phyloP scores from a whole-genome alignment of 2,329 filamentous ascomycete species.

The Cladophialophora chaetospira region DNA sequence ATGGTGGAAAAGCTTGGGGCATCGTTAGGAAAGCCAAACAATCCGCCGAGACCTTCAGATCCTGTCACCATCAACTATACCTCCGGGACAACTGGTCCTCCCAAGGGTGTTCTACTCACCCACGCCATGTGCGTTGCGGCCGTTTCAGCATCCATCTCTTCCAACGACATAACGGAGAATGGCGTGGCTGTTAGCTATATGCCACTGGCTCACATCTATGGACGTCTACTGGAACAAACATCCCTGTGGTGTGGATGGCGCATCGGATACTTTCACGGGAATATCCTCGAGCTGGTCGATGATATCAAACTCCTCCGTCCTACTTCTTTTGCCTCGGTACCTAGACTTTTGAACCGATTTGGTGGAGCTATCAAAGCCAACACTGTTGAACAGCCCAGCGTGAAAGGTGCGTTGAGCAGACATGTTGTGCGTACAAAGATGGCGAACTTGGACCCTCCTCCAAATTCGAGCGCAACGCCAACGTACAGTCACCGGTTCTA shows the following conservation, averaged over 20 bases:
- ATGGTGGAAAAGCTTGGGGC: slow-evolving; percentile 82
- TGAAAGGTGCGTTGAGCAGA: slow-evolving; percentile 79
- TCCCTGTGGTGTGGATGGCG: slow-evolving; percentile 70
- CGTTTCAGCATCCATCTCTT: slow-evolving; percentile 61
- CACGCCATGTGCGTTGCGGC: slow-evolving; percentile 75
- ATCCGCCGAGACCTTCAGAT: slow-evolving; percentile 72
- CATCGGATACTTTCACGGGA: slow-evolving; percentile 93
- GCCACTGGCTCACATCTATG: slow-evolving; percentile 91
- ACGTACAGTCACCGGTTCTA: slow-evolving; percentile 58
- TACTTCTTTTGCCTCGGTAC: slow-evolving; percentile 82
- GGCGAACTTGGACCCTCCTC: slow-evolving; percentile 52
- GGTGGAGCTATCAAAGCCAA: slow-evolving; percentile 76
- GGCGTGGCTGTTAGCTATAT: slow-evolving; percentile 83
- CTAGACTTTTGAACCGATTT: slow-evolving; percentile 88
- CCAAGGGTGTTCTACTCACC: slow-evolving; percentile 69
- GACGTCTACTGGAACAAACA: slow-evolving; percentile 77
- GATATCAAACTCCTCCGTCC: slow-evolving; percentile 87
- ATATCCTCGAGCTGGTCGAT: slow-evolving; percentile 77
- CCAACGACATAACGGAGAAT: slow-evolving; percentile 56
- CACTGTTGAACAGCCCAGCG: slow-evolving; percentile 75
- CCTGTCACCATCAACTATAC: slow-evolving; percentile 74
- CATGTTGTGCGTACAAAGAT: slow-evolving; percentile 79
- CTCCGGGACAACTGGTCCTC: slow-evolving; percentile 65
- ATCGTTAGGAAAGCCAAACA: slow-evolving; percentile 68
- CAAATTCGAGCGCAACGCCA: slow-evolving; percentile 60